Percentiles rank a stretch among this genome's conserved stretches.
These are phyloP conservation scores for Smittium culicis DNA, from an alignment of 371 early-diverging fungal species.

Conservation along the genomic window DNA sequence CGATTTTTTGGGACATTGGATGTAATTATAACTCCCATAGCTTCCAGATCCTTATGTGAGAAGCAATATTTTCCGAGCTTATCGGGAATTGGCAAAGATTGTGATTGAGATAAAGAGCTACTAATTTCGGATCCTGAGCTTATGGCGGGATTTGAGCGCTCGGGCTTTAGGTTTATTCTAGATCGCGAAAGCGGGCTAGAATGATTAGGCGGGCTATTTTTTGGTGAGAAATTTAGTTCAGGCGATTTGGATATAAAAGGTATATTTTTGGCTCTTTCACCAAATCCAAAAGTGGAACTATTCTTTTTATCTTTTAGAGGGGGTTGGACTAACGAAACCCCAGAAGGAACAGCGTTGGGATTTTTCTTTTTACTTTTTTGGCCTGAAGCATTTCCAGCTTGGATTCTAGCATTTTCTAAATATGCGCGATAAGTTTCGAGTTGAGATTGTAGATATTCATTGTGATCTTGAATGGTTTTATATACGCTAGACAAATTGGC, in stretches of 20 bases:
- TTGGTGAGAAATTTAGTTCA: not conserved
- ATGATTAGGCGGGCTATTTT: not conserved
- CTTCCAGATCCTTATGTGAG: slow-evolving; percentile 68
- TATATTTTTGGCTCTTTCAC: not conserved
- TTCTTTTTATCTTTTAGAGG: not conserved
- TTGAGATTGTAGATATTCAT: slow-evolving; percentile 75
- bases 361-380: slow-evolving; percentile 4
- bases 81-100: not conserved
- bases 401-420: slow-evolving; percentile 81
- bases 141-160: not conserved
- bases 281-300: not conserved
- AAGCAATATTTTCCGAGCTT: not conserved
- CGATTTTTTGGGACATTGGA: slow-evolving; percentile 84
- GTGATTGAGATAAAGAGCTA: not conserved
- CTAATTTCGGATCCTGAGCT: not conserved
- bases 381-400: slow-evolving; percentile 26
- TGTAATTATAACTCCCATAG: slow-evolving; percentile 82
- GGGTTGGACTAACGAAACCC: not conserved
- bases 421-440: slow-evolving; percentile 89
- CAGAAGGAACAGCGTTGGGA: not conserved
- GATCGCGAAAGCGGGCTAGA: not conserved
- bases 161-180: not conserved
- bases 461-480: slow-evolving; percentile 85
- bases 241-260: not conserved
- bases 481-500: slow-evolving; percentile 63